These are phyloP conservation scores for Acephala macrosclerotiorum DNA, from an alignment of 2,329 filamentous ascomycete genomes.

Conservation along the genomic window DNA sequence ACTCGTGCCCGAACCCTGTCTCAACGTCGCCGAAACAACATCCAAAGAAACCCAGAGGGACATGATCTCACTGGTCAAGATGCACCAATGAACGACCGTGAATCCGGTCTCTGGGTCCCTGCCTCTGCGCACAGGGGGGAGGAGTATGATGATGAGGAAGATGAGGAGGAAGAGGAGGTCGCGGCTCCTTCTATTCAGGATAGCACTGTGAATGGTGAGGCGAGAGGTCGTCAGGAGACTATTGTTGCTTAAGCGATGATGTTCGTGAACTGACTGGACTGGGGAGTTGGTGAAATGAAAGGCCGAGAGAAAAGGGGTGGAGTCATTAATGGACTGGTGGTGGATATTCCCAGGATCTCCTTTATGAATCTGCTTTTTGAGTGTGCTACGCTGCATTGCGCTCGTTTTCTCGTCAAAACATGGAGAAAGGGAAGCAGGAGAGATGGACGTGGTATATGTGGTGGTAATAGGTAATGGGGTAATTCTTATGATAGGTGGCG, in stretches of 20 bases:
- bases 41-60: conserved; percentile 72
- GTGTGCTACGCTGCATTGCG: conserved; percentile 9
- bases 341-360: conserved; percentile 39
- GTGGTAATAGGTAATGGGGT: conserved; percentile 29
- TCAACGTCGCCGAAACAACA: conserved; percentile 79
- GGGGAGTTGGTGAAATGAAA: too few species aligned
- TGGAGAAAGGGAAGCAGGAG: conserved; percentile 8
- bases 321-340: conserved; percentile 32
- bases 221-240: conserved; percentile 57
- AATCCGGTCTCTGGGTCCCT: conserved; percentile 82
- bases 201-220: conserved; percentile 63
- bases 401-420: not conserved
- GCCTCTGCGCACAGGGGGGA: conserved; percentile 69
- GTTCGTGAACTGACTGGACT: too few species aligned
- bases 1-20: conserved; percentile 87
- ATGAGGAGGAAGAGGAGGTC: conserved; percentile 65
- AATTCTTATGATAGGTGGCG: not conserved
- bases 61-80: conserved; percentile 87
- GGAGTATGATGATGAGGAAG: conserved; percentile 69
- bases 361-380: conserved; percentile 23
- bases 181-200: conserved; percentile 60
- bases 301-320: conserved; percentile 14
- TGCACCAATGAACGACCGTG: conserved; percentile 76
- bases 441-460: conserved; percentile 19
- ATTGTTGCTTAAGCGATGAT: conserved; percentile 46